A percentile compares a stretch with the other conserved stretches of the same genome.
Conservation (phyloP, 441 rosid species). For the Raphanus hybrid region DNA sequence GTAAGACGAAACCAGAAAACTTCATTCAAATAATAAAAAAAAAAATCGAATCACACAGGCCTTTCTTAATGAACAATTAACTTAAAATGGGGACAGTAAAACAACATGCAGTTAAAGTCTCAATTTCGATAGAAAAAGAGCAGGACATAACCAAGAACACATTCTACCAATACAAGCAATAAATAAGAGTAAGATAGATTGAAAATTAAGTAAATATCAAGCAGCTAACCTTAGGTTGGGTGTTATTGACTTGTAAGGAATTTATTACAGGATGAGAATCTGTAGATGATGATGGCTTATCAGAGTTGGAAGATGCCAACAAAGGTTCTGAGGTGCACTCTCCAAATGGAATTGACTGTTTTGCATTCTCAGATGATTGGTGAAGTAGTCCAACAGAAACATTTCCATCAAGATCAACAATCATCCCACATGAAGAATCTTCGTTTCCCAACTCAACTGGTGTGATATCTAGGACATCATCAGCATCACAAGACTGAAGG, state of each 20-base stretch:
- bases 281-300: conserved; percentile 41
- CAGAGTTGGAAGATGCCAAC: conserved; percentile 39
- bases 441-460: conserved; percentile 32
- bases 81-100: conserved; percentile 4
- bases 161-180: conserved; percentile 24
- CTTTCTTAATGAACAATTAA: conserved; percentile 15
- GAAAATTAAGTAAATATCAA: background rate
- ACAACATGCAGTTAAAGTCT: background rate
- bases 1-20: conserved; percentile 40
- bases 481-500: conserved; percentile 32
- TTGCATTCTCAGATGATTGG: conserved; percentile 42
- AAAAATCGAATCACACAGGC: conserved; percentile 8
- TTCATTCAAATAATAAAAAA: conserved; percentile 19
- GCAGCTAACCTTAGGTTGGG: conserved; percentile 63
- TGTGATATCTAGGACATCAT: conserved; percentile 28
- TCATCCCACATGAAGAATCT: conserved; percentile 31
- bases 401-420: conserved; percentile 43
- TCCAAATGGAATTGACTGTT: conserved; percentile 41
- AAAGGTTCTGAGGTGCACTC: conserved; percentile 45
- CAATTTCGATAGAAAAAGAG: conserved; percentile 10
- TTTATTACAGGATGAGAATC: conserved; percentile 42
- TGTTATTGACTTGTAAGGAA: conserved; percentile 44
- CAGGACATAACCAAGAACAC: conserved; percentile 7
- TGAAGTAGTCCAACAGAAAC: conserved; percentile 28
- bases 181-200: background rate